phyloP scores from a whole-genome alignment of 345 rosid species.

The Litchi chinensis region DNA sequence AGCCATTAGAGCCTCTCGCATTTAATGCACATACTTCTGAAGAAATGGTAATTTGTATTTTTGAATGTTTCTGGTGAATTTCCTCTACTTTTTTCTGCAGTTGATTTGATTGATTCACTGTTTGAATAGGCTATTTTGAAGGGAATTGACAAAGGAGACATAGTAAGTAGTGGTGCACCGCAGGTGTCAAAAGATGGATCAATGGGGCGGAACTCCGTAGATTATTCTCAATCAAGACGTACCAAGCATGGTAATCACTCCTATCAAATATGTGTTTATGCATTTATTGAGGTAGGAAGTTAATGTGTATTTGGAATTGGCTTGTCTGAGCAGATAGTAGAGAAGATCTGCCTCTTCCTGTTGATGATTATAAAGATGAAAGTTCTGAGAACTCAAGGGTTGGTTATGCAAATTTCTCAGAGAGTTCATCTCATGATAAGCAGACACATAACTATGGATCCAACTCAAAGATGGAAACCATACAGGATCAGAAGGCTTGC shows the following conservation, averaged over 20 bases:
- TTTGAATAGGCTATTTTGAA: constrained; percentile 62
- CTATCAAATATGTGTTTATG: constrained; percentile 21
- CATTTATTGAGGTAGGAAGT: constrained; percentile 14
- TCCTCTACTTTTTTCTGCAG: constrained; percentile 16
- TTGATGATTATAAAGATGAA: constrained; percentile 55
- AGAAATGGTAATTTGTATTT: constrained; percentile 63
- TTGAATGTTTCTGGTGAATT: constrained; percentile 17
- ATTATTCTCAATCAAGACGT: constrained; percentile 57
- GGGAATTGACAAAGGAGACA: constrained; percentile 83
- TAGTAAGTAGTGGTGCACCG: constrained; percentile 80
- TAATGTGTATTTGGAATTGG: constrained; percentile 27
- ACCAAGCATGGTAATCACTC: constrained; percentile 58
- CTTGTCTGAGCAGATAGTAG: constrained; percentile 61
- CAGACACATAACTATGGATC: constrained; percentile 28
- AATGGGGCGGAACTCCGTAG: constrained; percentile 48
- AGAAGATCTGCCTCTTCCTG: constrained; percentile 54
- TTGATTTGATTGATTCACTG: constrained; percentile 24
- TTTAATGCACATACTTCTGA: constrained; percentile 70
- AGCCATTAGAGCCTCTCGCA: constrained; percentile 75
- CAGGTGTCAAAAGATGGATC: constrained; percentile 74
- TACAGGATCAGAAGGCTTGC: constrained; percentile 34
- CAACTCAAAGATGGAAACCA: constrained; percentile 32
- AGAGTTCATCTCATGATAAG: constrained; percentile 35
- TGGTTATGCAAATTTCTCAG: constrained; percentile 31
- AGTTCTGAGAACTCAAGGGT: constrained; percentile 40